These are phyloP conservation scores for Plasmodium yoelii DNA, from an alignment of 169 alveolate genomes.

Conservation along the genomic window DNA sequence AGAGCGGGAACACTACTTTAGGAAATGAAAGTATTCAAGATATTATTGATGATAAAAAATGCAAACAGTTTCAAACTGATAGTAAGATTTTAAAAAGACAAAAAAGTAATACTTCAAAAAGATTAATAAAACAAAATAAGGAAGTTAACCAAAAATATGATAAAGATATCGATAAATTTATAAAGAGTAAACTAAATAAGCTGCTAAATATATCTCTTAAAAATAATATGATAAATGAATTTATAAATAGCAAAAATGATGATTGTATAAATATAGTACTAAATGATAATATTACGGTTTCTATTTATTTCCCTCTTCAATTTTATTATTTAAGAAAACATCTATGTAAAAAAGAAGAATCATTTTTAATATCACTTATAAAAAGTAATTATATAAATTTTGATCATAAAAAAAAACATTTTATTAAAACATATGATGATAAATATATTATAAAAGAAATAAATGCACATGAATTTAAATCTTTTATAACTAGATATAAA, in stretches of 20 bases:
- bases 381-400: conserved; percentile 70
- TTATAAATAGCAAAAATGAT: conserved; percentile 48
- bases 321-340: conserved; percentile 61
- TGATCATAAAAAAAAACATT: conserved; percentile 58
- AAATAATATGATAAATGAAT: conserved; percentile 8
- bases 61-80: not conserved
- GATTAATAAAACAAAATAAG: not conserved
- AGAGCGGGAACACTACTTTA: not conserved
- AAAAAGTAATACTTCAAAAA: not conserved
- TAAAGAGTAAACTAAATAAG: conserved; percentile 20
- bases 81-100: not conserved
- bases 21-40: not conserved
- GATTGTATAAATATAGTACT: conserved; percentile 7
- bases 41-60: not conserved
- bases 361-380: conserved; percentile 51
- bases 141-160: not conserved
- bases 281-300: conserved; percentile 36
- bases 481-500: conserved; percentile 55
- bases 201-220: not conserved
- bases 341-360: conserved; percentile 33
- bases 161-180: conserved; percentile 28
- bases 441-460: conserved; percentile 65
- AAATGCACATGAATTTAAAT: conserved; percentile 68
- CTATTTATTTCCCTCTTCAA: conserved; percentile 62
- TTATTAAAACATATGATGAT: conserved; percentile 63